These are phyloP conservation scores for Malassezia equina DNA, from an alignment of 1,284 basidiomycete species.

Conservation along the genomic window DNA sequence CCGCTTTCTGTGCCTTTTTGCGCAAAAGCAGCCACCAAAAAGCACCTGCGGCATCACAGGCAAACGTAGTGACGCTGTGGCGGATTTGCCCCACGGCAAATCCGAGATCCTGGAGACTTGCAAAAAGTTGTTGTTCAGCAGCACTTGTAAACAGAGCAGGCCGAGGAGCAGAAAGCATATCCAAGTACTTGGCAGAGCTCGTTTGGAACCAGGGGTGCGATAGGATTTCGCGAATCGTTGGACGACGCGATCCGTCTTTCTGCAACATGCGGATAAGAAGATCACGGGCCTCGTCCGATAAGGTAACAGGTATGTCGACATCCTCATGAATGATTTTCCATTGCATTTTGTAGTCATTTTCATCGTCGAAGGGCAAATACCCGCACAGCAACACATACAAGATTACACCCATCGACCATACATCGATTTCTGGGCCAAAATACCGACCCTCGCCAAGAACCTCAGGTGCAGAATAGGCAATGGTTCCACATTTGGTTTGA, in stretches of 20 bases:
- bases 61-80: slow-evolving; percentile 79
- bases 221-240: slow-evolving; percentile 74
- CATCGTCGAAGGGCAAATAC: slow-evolving; percentile 91
- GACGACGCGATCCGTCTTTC: slow-evolving; percentile 65
- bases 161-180: background rate
- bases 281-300: slow-evolving; percentile 79
- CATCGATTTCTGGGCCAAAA: slow-evolving; percentile 83
- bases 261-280: slow-evolving; percentile 70
- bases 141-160: slow-evolving; percentile 58
- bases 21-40: slow-evolving; percentile 92
- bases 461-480: slow-evolving; percentile 87
- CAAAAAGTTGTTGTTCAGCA: slow-evolving; percentile 68
- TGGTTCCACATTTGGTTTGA: slow-evolving; percentile 95
- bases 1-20: background rate
- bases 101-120: slow-evolving; percentile 64
- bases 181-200: background rate
- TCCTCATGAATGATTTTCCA: slow-evolving; percentile 73
- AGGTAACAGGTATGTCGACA: slow-evolving; percentile 64
- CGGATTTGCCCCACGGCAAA: slow-evolving; percentile 89
- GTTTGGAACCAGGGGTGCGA: slow-evolving; percentile 72
- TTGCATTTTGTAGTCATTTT: slow-evolving; percentile 82
- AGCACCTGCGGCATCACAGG: slow-evolving; percentile 82
- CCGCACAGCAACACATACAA: slow-evolving; percentile 87
- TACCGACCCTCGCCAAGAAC: slow-evolving; percentile 85
- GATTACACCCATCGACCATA: slow-evolving; percentile 94